Conservation (phyloP, 148 eudicot genomes). For the Polygonum aviculare region DNA sequence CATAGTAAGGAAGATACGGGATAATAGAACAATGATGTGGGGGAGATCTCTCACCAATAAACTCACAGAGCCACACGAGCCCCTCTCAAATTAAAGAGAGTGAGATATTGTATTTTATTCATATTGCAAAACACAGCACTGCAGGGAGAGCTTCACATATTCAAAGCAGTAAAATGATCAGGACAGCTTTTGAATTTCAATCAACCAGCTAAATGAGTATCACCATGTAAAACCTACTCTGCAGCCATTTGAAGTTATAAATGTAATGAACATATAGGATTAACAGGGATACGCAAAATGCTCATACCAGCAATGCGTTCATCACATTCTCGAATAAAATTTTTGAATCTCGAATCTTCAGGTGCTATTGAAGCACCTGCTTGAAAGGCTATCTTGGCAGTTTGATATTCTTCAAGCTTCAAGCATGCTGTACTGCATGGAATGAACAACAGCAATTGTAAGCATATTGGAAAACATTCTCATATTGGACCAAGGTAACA, state of each 20-base stretch:
- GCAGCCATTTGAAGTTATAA: background rate
- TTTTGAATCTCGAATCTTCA: slow-evolving; percentile 62
- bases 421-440: slow-evolving; percentile 60
- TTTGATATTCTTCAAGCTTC: slow-evolving; percentile 89
- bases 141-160: too few relatives aligned
- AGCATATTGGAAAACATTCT: background rate
- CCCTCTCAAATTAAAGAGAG: background rate
- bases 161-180: too few relatives aligned
- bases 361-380: slow-evolving; percentile 69
- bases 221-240: background rate
- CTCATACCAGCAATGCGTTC: slow-evolving; percentile 72
- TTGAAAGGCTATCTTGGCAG: slow-evolving; percentile 80
- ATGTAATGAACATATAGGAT: background rate
- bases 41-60: background rate
- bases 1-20: background rate
- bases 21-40: background rate
- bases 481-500: background rate
- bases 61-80: background rate
- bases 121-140: too few relatives aligned
- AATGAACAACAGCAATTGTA: background rate
- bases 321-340: slow-evolving; percentile 75
- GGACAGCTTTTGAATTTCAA: too few relatives aligned
- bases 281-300: background rate
- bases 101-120: too few relatives aligned
- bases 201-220: too few relatives aligned